Percentiles rank a stretch among this genome's conserved stretches.
Conservation (phyloP, 306 rosid species). For the Cicer cuneatum region DNA sequence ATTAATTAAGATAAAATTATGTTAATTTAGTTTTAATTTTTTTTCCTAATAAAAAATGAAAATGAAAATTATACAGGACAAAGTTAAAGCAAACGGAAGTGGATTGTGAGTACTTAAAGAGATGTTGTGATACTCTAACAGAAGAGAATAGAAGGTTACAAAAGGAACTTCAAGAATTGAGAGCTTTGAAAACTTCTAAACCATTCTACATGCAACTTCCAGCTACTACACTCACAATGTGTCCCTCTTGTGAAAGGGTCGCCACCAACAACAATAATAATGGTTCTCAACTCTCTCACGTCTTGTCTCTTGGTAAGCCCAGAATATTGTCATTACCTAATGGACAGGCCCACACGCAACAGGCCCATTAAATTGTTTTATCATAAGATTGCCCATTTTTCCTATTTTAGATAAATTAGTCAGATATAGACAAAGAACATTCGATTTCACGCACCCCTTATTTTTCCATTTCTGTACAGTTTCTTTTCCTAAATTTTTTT, state of each 20-base stretch:
- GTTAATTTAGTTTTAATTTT: neutral
- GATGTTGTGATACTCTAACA: conserved; percentile 87
- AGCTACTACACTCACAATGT: conserved; percentile 98
- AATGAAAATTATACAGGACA: conserved; percentile 55
- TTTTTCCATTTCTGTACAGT: conserved; percentile 28
- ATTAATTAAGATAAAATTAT: neutral
- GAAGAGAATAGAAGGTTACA: conserved; percentile 93
- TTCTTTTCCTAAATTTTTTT: neutral
- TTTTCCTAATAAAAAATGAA: neutral
- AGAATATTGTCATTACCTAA: conserved; percentile 44
- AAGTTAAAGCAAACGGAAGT: conserved; percentile 98
- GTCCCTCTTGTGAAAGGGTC: conserved; percentile 91
- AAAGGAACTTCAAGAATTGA: conserved; percentile 87
- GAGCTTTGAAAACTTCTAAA: conserved; percentile 82
- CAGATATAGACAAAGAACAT: conserved; percentile 11
- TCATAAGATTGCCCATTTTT: conserved; percentile 29
- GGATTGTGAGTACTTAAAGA: conserved; percentile 91
- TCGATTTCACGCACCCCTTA: neutral
- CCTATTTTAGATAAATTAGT: conserved; percentile 7
- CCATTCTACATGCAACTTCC: conserved; percentile 95
- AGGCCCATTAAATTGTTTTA: conserved; percentile 45
- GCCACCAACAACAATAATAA: conserved; percentile 51
- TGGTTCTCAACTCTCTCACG: conserved; percentile 18
- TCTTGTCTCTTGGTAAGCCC: conserved; percentile 46
- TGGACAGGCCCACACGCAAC: conserved; percentile 44